Conservation (phyloP, 305 asterid species). For the Rubia peregrina region DNA sequence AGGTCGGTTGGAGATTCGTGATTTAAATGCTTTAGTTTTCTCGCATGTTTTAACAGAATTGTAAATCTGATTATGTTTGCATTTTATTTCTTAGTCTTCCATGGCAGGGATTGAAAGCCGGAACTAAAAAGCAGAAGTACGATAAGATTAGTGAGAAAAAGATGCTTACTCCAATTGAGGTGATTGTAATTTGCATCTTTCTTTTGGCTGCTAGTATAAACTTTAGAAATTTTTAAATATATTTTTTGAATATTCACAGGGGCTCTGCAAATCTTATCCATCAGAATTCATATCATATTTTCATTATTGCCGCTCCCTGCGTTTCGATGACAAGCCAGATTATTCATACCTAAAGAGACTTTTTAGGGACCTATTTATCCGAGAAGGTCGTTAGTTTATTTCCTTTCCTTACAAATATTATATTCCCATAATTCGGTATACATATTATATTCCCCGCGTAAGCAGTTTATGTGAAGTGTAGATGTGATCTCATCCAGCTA, state of each 20-base stretch:
- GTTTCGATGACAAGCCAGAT: conserved; percentile 87
- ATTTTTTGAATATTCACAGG: conserved; percentile 31
- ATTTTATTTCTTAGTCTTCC: conserved; percentile 54
- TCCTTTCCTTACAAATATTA: background rate
- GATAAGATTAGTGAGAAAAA: conserved; percentile 86
- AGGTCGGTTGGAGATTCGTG: conserved; percentile 34
- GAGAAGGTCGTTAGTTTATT: conserved; percentile 52
- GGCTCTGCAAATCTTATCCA: conserved; percentile 83
- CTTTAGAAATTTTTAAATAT: background rate
- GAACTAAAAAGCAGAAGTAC: conserved; percentile 76
- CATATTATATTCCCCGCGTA: background rate
- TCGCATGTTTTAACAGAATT: conserved; percentile 2
- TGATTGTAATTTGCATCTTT: conserved; percentile 20
- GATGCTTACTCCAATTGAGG: conserved; percentile 82
- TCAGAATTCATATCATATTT: conserved; percentile 85
- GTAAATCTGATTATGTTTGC: conserved; percentile 8
- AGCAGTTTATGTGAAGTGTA: conserved; percentile 1
- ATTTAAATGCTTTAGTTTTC: conserved; percentile 8
- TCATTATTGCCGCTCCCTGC: conserved; percentile 83
- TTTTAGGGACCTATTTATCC: conserved; percentile 84
- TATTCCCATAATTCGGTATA: background rate
- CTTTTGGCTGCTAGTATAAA: background rate
- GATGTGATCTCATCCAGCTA: conserved; percentile 9
- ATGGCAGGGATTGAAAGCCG: conserved; percentile 92
- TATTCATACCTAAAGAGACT: conserved; percentile 94